phyloP scores from a whole-genome alignment of 2,329 filamentous ascomycete genomes.

The Cryphonectria nitschkei region DNA sequence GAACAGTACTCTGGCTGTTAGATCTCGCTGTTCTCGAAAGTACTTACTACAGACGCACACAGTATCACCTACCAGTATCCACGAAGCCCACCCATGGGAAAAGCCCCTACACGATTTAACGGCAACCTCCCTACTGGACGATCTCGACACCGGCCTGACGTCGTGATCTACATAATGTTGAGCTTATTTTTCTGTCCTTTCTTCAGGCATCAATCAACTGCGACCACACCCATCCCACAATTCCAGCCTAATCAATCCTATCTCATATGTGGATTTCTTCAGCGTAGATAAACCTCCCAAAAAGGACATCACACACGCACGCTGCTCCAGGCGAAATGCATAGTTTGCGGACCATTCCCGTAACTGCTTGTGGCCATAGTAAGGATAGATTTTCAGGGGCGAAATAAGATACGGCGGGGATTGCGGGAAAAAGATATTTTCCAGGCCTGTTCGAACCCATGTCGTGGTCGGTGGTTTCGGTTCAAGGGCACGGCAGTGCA shows the following conservation, averaged over 20 bases:
- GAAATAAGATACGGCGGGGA: background rate
- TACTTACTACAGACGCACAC: background rate
- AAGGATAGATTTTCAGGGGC: slow-evolving; percentile 1
- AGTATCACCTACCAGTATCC: background rate
- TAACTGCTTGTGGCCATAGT: background rate
- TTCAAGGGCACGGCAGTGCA: background rate
- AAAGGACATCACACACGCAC: background rate
- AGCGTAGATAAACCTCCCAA: background rate
- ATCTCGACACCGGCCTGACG: background rate
- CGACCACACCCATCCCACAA: background rate
- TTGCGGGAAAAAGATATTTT: background rate
- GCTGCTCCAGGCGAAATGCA: too few relatives aligned
- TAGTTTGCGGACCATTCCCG: background rate
- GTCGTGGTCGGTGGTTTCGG: background rate
- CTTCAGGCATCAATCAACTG: background rate
- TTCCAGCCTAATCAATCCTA: background rate
- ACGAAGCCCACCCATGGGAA: background rate
- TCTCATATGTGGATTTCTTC: background rate
- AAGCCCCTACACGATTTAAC: background rate
- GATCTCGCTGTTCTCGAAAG: background rate
- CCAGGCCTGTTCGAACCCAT: background rate
- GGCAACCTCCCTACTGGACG: background rate
- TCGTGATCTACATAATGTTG: background rate
- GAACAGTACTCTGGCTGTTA: background rate
- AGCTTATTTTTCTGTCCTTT: background rate